Base-by-base conservation (phyloP, 2,329 filamentous ascomycete genomes). In the Dendrostoma leiphaemia region DNA sequence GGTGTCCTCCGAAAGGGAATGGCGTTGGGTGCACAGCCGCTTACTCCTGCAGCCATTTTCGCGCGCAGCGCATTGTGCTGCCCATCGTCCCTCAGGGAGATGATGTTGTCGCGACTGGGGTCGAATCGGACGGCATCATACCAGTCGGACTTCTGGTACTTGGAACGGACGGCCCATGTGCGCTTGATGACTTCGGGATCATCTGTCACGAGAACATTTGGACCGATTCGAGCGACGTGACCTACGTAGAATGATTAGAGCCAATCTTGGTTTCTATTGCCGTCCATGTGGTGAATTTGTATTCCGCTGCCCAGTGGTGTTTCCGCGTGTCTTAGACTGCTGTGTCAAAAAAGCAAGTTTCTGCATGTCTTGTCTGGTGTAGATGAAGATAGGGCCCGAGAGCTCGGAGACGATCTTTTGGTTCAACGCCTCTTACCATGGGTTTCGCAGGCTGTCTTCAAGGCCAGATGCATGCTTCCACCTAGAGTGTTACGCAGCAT, bases 11-110 rank as follows among this genome's bases (percentile, higher is more conserved):
- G 40, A 45, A n/a, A 6, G 29, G 44, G 48, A 24, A 24, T 40
- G 29, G 38, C 31, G 24, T 21, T 49, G 52, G 52, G 52, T 46
- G 48, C 9, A 63, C 51, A 40, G 45, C 47, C 23, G 47, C 73
- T 54, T 65, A 74, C 74, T 19, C 71, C 74, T 2, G 72, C 66
- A 4, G 70, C 67, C 73, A 77, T 75, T 54, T 75, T 72, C 19
- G 70, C 68, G n/a, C 74, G 65, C 59, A 77, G 69, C 5, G 64
- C 64, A 35, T 64, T 64, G 56, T 74, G 72, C 48, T 65, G 63
- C 2, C 58, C 55, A 26, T 73, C 69, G 31, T 71, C 60, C 26
- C 67, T 64, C 57, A 68, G 57, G 2, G 70, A 72, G 34, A 71
- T 63, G 26, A 72, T 60, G 26, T 69, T 71, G 57, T 72, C 66